These are phyloP conservation scores for Pittosporum tobira DNA, from an alignment of 129 eudicot species.

Conservation along the genomic window DNA sequence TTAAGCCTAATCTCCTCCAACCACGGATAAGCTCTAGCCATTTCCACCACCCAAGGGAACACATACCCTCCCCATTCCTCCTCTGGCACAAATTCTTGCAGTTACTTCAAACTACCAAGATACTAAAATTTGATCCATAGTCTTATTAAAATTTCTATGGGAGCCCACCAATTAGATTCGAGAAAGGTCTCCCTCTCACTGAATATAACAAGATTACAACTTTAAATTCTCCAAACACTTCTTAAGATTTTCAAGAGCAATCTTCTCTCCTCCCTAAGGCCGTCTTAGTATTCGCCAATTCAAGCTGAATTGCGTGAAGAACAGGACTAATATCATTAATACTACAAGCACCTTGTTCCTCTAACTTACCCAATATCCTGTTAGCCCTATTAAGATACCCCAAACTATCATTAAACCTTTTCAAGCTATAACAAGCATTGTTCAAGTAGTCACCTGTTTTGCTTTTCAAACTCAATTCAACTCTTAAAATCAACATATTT, in stretches of 20 bases:
- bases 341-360: slow-evolving; percentile 26
- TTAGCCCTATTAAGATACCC: slow-evolving; percentile 75
- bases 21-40: too few relatives aligned
- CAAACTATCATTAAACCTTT: slow-evolving; percentile 72
- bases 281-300: slow-evolving; percentile 63
- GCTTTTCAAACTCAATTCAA: too few relatives aligned
- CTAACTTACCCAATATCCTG: slow-evolving; percentile 47
- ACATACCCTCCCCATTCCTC: slow-evolving; percentile 77
- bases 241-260: slow-evolving; percentile 52
- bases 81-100: slow-evolving; percentile 29
- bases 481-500: too few relatives aligned
- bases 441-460: too few relatives aligned
- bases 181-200: slow-evolving; percentile 1
- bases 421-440: slow-evolving; percentile 49
- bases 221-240: slow-evolving; percentile 67
- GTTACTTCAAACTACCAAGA: slow-evolving; percentile 1
- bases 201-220: slow-evolving; percentile 5
- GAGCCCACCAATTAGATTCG: slow-evolving; percentile 4
- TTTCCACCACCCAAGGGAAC: slow-evolving; percentile 65
- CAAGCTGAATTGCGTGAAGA: slow-evolving; percentile 64
- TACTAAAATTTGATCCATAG: neutral
- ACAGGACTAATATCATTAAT: slow-evolving; percentile 42
- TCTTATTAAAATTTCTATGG: neutral
- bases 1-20: too few relatives aligned
- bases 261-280: slow-evolving; percentile 95